Conservation (phyloP, 495 filamentous ascomycete species). For the Aspergillus avenaceus region DNA sequence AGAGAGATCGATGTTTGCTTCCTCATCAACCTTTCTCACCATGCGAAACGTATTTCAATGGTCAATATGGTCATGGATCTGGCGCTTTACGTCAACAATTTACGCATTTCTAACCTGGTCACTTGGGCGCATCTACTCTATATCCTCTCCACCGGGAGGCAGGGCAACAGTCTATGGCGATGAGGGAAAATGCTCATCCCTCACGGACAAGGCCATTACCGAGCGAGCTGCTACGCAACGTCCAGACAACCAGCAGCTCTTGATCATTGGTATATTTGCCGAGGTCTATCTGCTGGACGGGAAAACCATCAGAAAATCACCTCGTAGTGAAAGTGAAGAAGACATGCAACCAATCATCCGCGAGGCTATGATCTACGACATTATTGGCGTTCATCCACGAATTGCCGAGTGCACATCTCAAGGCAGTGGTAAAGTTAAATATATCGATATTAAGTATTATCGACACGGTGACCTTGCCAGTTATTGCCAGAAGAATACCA, state of each 20-base stretch:
- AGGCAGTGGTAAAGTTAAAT: neutral
- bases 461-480: conserved; percentile 7
- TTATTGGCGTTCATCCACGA: conserved; percentile 12
- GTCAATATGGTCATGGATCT: no score
- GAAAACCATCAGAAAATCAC: conserved; percentile 8
- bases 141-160: no score
- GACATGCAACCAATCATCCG: conserved; percentile 12
- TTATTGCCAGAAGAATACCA: conserved; percentile 7
- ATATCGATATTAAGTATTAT: conserved; percentile 15
- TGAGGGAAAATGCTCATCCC: no score
- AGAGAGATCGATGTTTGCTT: no score
- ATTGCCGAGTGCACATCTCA: conserved; percentile 14
- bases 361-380: conserved; percentile 12
- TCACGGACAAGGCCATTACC: no score
- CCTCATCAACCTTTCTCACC: no score
- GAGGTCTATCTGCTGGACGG: conserved; percentile 11
- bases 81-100: no score
- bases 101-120: no score
- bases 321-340: conserved; percentile 10
- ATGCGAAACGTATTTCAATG: no score
- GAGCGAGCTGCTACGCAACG: no score
- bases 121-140: no score
- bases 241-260: conserved; percentile 3
- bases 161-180: no score
- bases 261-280: conserved; percentile 14